Evolutionary conservation across 257 asterid genomes (phyloP).

Genomic region (Solanum microdontum): DNA sequence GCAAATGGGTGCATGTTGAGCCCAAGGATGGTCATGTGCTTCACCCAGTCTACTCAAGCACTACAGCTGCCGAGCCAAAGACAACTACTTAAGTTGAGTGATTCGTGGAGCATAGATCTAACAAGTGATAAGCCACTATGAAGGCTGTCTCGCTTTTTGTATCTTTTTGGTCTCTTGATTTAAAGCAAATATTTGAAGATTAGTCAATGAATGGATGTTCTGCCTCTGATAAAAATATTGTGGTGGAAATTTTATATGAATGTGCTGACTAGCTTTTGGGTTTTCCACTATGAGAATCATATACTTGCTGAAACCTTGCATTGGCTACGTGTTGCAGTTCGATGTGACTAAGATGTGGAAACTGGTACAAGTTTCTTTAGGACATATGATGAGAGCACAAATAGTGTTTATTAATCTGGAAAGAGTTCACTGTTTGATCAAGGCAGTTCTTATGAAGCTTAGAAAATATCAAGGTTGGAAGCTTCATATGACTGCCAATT

Average conservation of each 20-base stretch:
- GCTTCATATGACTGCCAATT: background rate
- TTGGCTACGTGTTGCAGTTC: background rate
- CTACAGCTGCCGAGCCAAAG: slow-evolving; percentile 23
- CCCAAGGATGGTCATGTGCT: slow-evolving; percentile 73
- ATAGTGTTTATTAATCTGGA: background rate
- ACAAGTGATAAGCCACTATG: background rate
- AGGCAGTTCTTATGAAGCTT: background rate
- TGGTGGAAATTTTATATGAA: background rate
- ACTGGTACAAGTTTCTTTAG: background rate
- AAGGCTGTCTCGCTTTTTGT: background rate
- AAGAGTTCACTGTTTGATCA: background rate
- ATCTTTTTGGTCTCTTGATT: background rate
- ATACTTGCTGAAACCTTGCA: background rate
- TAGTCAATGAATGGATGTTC: background rate
- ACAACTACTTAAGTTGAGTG: slow-evolving; percentile 24
- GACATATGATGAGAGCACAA: background rate
- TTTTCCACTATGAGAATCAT: background rate
- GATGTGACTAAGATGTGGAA: background rate
- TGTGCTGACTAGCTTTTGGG: background rate
- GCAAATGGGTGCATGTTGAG: slow-evolving; percentile 92
- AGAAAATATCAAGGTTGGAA: background rate
- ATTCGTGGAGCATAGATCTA: background rate
- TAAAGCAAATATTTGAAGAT: background rate
- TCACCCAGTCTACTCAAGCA: slow-evolving; percentile 51
- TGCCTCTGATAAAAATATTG: background rate